Conservation (phyloP, 2,329 filamentous ascomycete genomes). For the Exutisphaerella laricina region DNA sequence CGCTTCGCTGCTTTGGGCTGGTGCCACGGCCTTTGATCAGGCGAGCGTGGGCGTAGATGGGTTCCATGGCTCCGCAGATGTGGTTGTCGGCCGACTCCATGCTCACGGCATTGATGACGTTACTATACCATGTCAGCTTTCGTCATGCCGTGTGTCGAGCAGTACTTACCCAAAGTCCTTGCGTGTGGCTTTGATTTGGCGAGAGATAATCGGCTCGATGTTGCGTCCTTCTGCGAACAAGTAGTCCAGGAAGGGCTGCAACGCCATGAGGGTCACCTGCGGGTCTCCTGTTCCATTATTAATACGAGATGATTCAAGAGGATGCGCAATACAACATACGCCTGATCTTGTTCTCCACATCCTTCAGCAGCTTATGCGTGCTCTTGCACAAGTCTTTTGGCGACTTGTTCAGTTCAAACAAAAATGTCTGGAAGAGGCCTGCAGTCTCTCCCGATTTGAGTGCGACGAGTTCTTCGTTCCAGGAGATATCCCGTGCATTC, state of each 20-base stretch:
- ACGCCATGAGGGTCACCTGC: conserved; percentile 11
- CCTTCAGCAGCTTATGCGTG: background rate
- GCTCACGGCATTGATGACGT: background rate
- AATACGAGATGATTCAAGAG: background rate
- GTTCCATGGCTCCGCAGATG: conserved; percentile 14
- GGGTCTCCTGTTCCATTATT: conserved; percentile 1
- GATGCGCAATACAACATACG: background rate
- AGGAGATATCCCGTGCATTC: no score
- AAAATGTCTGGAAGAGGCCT: no score
- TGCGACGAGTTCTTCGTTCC: no score
- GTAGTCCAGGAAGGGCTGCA: conserved; percentile 12
- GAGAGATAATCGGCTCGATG: background rate
- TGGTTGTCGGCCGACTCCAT: conserved; percentile 6
- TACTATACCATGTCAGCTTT: background rate
- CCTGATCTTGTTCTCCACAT: background rate
- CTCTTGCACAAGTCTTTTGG: background rate
- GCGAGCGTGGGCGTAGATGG: conserved; percentile 14
- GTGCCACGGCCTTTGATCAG: conserved; percentile 13
- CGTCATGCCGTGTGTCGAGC: background rate
- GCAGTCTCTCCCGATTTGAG: no score
- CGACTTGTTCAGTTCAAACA: no score
- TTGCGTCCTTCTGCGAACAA: conserved; percentile 8
- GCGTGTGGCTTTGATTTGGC: background rate
- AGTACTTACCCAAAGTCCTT: background rate
- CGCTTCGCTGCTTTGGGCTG: conserved; percentile 1